phyloP scores from a whole-genome alignment of 345 rosid species.

The Isatis tinctoria region DNA sequence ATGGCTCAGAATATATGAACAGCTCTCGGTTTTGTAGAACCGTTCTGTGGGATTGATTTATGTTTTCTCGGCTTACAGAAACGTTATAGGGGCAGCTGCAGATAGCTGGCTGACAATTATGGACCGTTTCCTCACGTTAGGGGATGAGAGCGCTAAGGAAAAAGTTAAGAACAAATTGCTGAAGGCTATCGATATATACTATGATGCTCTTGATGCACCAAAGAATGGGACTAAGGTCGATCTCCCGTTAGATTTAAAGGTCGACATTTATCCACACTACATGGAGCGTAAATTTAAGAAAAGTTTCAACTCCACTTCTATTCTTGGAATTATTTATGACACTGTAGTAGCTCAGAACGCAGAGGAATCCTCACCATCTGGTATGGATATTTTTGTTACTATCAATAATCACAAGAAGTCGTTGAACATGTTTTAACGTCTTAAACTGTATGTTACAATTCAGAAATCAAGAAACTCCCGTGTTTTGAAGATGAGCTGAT shows the following conservation, averaged over 20 bases:
- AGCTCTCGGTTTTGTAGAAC: not conserved
- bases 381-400: slow-evolving; percentile 29
- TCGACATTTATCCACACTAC: slow-evolving; percentile 47
- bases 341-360: slow-evolving; percentile 25
- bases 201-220: slow-evolving; percentile 81
- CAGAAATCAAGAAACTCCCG: slow-evolving; percentile 55
- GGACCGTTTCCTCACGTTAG: slow-evolving; percentile 56
- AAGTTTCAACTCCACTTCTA: slow-evolving; percentile 44
- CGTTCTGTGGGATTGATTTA: not conserved
- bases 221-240: slow-evolving; percentile 48
- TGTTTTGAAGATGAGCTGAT: slow-evolving; percentile 31
- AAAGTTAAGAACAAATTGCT: slow-evolving; percentile 39
- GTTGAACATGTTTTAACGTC: not conserved
- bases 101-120: slow-evolving; percentile 64
- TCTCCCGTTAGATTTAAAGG: slow-evolving; percentile 42
- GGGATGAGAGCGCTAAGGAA: slow-evolving; percentile 37
- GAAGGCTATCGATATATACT: slow-evolving; percentile 48
- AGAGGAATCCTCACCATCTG: slow-evolving; percentile 24
- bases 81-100: slow-evolving; percentile 50
- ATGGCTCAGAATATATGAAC: not conserved
- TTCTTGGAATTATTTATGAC: slow-evolving; percentile 62
- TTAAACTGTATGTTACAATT: not conserved
- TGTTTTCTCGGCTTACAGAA: slow-evolving; percentile 35
- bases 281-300: slow-evolving; percentile 38
- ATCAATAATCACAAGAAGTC: not conserved